Evolutionary conservation across 164 flowering plant species (phyloP).

Genomic region (Cinnamomum micranthum): DNA sequence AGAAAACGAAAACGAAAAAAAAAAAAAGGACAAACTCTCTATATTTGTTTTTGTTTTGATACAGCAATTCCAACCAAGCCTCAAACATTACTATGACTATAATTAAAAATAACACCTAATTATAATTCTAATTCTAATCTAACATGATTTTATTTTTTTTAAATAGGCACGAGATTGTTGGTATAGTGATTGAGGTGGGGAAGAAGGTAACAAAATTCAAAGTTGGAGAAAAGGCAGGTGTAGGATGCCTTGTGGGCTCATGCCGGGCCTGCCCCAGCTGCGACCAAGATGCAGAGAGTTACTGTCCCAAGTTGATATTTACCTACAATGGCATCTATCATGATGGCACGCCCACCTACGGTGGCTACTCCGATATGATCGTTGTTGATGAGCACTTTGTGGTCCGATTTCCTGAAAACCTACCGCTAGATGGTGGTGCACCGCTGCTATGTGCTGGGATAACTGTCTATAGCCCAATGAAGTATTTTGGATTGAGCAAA

Average conservation of each 20-base stretch:
- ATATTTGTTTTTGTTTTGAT: too few relatives aligned
- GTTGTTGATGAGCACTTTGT: slow-evolving; percentile 34
- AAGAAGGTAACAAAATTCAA: slow-evolving; percentile 39
- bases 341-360: slow-evolving; percentile 33
- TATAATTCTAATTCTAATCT: too few relatives aligned
- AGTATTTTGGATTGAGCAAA: slow-evolving; percentile 29
- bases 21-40: too few relatives aligned
- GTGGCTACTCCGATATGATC: slow-evolving; percentile 35
- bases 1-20: too few relatives aligned
- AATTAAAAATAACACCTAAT: too few relatives aligned
- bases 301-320: slow-evolving; percentile 26
- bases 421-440: slow-evolving; percentile 43
- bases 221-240: slow-evolving; percentile 45
- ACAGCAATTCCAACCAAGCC: too few relatives aligned
- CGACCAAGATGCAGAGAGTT: slow-evolving; percentile 21
- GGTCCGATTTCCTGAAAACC: slow-evolving; percentile 37
- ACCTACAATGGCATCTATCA: slow-evolving; percentile 17
- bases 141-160: not conserved
- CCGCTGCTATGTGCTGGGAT: slow-evolving; percentile 52
- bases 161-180: slow-evolving; percentile 52
- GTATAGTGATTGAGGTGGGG: slow-evolving; percentile 40
- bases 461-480: slow-evolving; percentile 46
- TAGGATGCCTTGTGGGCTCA: slow-evolving; percentile 34
- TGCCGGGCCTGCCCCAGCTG: slow-evolving; percentile 30
- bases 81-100: too few relatives aligned